Evolutionary conservation across 2,329 filamentous ascomycete species (phyloP), one percentile per base, ranked within the genome.

Genomic region (Ophiostoma sp.): DNA sequence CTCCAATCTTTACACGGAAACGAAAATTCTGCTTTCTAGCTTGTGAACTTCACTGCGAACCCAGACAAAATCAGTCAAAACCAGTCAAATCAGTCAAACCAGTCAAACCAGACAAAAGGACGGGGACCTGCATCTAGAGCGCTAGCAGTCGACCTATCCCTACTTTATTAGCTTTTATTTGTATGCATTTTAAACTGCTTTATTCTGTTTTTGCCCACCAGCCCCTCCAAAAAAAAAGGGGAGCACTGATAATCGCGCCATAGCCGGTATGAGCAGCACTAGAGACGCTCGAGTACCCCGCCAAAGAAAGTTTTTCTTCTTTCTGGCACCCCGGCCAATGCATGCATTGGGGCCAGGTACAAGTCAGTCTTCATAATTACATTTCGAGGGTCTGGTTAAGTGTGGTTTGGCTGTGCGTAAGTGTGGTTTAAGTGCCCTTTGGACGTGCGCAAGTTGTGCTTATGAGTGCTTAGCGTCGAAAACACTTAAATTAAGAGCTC

Each of bases 161-260:
- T 12, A 41, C 44, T 16, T 64, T 44, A 2, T 27, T 6, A 9
- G 40, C 27, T 12, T 18, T 64, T 36, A 42, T 64, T 42, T 64
- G 8, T 16, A 41, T 11, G 8, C 8, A n/a, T n/a, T 11, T 42
- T 18, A 36, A 42, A 63, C 3, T 3, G 8, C 8, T 36, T 41
- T 41, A 41, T 27, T 64, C 42, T 18, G 42, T 14, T 12, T 64
- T 47, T 36, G 18, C 63, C 63, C 42, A 45, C 42, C 42, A 45
- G 64, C 67, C 64, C 64, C 67, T 68, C 68, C 65, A 69, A 44
- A 36, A 38, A 69, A 40, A 36, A 38, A 69, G 45, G 67, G 55
- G 67, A 38, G 62, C 16, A 47, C 45, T 58, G 38, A 27, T 60
- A n/a, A 69, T 65, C 58, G 65, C 65, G 65, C 68, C 65, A 67